A percentile compares a stretch with the other conserved stretches of the same genome.
phyloP scores from a whole-genome alignment of 83 land plant genomes.

The Isoetes engelmannii region DNA sequence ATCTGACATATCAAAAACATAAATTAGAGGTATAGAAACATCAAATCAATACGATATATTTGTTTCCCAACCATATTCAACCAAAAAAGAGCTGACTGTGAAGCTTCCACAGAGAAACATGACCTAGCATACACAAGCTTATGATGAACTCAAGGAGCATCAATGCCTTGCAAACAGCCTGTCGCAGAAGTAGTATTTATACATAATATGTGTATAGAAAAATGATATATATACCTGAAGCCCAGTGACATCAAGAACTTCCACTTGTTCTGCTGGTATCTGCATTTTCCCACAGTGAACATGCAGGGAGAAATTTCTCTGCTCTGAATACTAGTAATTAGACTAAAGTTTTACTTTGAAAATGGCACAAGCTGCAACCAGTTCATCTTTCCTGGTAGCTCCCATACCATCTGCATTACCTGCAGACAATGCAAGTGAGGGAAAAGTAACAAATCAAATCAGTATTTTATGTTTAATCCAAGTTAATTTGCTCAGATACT shows the following conservation, averaged over 20 bases:
- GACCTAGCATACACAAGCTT: background rate
- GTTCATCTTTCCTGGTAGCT: conserved; percentile 38
- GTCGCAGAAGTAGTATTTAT: background rate
- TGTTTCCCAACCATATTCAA: too few relatives aligned
- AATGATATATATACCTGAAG: conserved; percentile 35
- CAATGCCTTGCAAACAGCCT: too few relatives aligned
- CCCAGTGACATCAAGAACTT: conserved; percentile 40
- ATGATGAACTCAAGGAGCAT: background rate
- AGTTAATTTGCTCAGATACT: too few relatives aligned
- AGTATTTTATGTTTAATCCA: background rate
- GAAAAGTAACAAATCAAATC: background rate
- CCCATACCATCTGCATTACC: conserved; percentile 58
- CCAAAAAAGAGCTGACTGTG: too few relatives aligned
- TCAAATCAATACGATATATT: too few relatives aligned
- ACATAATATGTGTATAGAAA: background rate
- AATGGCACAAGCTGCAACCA: conserved; percentile 38
- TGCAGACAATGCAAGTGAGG: conserved; percentile 5
- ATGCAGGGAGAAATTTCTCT: too few relatives aligned
- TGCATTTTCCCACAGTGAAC: conserved; percentile 14
- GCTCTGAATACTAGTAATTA: background rate
- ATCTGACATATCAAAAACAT: too few relatives aligned
- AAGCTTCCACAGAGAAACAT: too few relatives aligned
- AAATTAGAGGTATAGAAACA: too few relatives aligned
- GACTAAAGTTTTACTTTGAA: conserved; percentile 30
- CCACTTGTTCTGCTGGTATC: conserved; percentile 41